Evolutionary conservation across 345 rosid genomes (phyloP).

Genomic region (Hevea brasiliensis): DNA sequence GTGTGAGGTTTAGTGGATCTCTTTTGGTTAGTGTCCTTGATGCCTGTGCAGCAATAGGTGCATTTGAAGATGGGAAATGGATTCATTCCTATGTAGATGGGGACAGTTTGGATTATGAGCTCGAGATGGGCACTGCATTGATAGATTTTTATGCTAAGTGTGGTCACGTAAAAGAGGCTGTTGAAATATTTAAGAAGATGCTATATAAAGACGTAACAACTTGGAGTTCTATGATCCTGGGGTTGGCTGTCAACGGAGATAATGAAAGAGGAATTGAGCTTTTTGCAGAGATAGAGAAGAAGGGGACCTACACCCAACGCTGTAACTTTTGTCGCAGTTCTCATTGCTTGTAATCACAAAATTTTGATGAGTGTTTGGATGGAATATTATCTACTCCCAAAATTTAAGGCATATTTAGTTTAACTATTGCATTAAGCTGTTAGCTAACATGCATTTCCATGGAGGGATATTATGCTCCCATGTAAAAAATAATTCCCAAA

Average conservation of each 20-base stretch:
- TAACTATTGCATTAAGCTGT: no score
- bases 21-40: constrained; percentile 37
- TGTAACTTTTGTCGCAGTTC: constrained; percentile 38
- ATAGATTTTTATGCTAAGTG: constrained; percentile 37
- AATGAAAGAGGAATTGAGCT: constrained; percentile 24
- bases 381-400: no score
- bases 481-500: no score
- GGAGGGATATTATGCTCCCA: no score
- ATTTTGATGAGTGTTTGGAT: constrained; percentile 26
- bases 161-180: constrained; percentile 23
- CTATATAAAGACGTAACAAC: constrained; percentile 33
- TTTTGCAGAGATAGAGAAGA: constrained; percentile 31
- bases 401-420: constrained; percentile 31
- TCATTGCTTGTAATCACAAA: constrained; percentile 35
- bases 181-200: constrained; percentile 31
- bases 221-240: constrained; percentile 40
- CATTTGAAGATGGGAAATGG: constrained; percentile 36
- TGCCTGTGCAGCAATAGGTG: constrained; percentile 34
- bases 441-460: no score
- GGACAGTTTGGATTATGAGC: constrained; percentile 22
- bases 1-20: constrained; percentile 19
- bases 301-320: constrained; percentile 35
- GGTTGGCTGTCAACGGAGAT: constrained; percentile 36
- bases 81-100: constrained; percentile 25
- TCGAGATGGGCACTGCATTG: constrained; percentile 32